Percentiles rank a stretch among this genome's conserved stretches.
Conservation (phyloP, 805 yeast species). For the Metschnikowia baotianmanensis region DNA sequence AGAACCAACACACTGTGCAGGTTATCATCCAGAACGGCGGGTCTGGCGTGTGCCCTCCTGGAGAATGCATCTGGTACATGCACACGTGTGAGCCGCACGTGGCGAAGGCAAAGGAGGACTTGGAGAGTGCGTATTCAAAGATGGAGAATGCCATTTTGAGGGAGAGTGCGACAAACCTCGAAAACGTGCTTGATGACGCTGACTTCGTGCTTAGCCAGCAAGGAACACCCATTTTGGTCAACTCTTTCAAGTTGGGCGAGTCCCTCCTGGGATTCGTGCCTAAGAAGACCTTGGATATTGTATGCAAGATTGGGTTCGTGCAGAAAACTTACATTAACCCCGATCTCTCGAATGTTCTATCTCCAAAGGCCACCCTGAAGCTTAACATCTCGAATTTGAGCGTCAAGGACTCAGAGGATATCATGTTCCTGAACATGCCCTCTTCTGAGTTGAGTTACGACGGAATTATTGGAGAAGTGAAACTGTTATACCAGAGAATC, state of each 20-base stretch:
- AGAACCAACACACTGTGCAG: conserved; percentile 75
- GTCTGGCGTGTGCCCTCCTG: conserved; percentile 82
- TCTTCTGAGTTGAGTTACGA: conserved; percentile 87
- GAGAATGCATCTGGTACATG: conserved; percentile 87
- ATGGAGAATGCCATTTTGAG: conserved; percentile 79
- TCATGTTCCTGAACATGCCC: conserved; percentile 57
- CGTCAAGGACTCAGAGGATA: conserved; percentile 22
- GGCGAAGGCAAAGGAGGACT: conserved; percentile 67
- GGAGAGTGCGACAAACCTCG: conserved; percentile 63
- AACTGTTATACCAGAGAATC: conserved; percentile 66
- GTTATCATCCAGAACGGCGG: conserved; percentile 85
- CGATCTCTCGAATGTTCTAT: conserved; percentile 38
- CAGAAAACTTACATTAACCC: conserved; percentile 38
- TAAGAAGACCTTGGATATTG: conserved; percentile 54
- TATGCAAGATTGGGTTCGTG: conserved; percentile 40
- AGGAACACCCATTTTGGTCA: conserved; percentile 64
- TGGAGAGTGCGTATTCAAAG: conserved; percentile 75
- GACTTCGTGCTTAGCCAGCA: conserved; percentile 32
- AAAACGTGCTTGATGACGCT: conserved; percentile 33
- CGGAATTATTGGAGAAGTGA: conserved; percentile 82
- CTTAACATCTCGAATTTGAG: conserved; percentile 23
- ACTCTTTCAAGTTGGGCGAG: conserved; percentile 83
- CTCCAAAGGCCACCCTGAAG: conserved; percentile 25
- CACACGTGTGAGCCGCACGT: conserved; percentile 69
- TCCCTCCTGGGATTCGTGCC: conserved; percentile 84